Evolutionary conservation across 495 filamentous ascomycete species (phyloP), one percentile per base, ranked within the genome.

Genomic region (Aspergillus leporis): DNA sequence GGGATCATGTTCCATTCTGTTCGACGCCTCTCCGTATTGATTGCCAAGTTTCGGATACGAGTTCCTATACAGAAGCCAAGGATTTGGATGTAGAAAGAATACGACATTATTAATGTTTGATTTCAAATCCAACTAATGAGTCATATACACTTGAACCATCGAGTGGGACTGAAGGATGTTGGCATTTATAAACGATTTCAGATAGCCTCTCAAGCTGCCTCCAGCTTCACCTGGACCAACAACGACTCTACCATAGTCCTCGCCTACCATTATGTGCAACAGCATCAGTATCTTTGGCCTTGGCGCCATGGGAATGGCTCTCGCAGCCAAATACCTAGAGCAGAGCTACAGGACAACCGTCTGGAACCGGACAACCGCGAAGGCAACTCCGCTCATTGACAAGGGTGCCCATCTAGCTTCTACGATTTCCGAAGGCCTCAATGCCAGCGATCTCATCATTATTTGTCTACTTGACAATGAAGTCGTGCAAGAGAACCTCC

Each of bases 231-330:
- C 6, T 3, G 25, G 6, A 6, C 25, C 25, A 28, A 28, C 6
- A 28, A 28, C 6, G 6, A 28, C 25, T 28, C 25, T 28, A 28
- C 25, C 6, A 28, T 6, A 28, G 6, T 28, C 25, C 25, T 28
- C 25, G 3, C 7, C 16, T 2, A 46, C 8, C 7, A 49, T 7
- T 25, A 49, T 49, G 46, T 25, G 19, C 25, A 22, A 28, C 7
- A 13, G 12, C 25, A 57, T 50, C 45, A 57, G 28, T 13, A 38
- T 61, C 46, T 36, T 61, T 46, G 59, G 59, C 23, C 59, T 61
- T n/a, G 59, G 59, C 13, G 53, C 59, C 18, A 61, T 61, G 59
- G 53, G 54, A 30, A 38, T 18, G 36, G 59, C 54, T 48, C 48
- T 61, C 25, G 48, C 59, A 25, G 19, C 22, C 40, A 48, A 53